Evolutionary conservation across 257 asterid genomes (phyloP).

Genomic region (Cinchona pubescens): DNA sequence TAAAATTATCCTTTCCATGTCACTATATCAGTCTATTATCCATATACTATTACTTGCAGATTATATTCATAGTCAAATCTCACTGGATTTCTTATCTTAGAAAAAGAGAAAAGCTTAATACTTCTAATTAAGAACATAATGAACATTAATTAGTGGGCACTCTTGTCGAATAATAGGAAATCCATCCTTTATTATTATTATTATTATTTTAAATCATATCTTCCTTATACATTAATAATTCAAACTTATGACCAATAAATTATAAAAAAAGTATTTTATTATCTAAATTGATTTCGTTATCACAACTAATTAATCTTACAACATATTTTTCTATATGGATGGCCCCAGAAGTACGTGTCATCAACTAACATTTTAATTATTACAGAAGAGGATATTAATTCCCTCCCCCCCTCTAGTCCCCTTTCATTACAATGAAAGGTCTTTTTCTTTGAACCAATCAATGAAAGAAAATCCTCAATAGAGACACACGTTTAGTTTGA

Average conservation of each 20-base stretch:
- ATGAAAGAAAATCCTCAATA: too few species aligned
- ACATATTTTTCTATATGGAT: not conserved
- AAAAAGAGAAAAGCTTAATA: not conserved
- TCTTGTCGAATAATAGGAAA: constrained; percentile 1
- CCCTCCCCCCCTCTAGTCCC: too few species aligned
- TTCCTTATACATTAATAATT: too few species aligned
- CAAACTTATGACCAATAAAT: too few species aligned
- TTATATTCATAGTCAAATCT: constrained; percentile 2
- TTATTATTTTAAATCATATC: too few species aligned
- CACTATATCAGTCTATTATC: too few species aligned
- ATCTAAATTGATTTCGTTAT: too few species aligned
- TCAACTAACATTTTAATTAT: not conserved
- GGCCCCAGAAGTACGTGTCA: not conserved
- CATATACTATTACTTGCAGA: constrained; percentile 1
- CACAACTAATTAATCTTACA: too few species aligned
- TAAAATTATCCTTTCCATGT: not conserved
- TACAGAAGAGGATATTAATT: too few species aligned
- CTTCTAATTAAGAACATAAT: not conserved
- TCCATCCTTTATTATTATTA: too few species aligned
- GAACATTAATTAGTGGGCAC: not conserved
- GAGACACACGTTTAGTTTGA: constrained; percentile 15
- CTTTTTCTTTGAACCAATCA: not conserved
- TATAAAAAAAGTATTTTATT: too few species aligned
- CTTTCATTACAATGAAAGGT: too few species aligned
- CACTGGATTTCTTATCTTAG: not conserved